Percentiles rank a stretch among this genome's conserved stretches.
phyloP scores from a whole-genome alignment of 305 asterid species.

The Fraxinus ornus region DNA sequence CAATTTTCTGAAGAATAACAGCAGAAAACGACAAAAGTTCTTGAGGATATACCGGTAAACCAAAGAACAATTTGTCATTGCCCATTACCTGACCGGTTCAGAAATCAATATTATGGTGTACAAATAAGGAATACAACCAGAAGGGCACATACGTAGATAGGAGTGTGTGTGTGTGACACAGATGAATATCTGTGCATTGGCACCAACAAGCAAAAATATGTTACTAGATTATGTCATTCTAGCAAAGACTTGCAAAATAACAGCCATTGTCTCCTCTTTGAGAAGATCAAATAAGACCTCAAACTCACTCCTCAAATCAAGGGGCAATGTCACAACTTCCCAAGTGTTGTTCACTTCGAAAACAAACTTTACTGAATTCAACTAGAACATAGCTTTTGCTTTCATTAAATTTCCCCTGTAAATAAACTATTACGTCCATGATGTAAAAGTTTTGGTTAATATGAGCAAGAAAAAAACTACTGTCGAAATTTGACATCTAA shows the following conservation, averaged over 20 bases:
- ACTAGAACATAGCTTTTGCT: background rate
- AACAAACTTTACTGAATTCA: background rate
- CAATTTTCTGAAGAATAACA: slow-evolving; percentile 45
- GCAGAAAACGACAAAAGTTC: slow-evolving; percentile 56
- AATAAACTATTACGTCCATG: background rate
- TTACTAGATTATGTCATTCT: background rate
- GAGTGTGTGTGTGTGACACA: background rate
- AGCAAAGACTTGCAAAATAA: background rate
- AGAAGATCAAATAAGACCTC: background rate
- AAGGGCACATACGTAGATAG: background rate
- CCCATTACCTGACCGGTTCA: slow-evolving; percentile 45
- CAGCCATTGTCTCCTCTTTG: background rate
- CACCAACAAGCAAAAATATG: background rate
- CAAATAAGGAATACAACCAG: slow-evolving; percentile 13
- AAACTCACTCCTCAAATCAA: background rate
- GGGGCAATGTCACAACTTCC: background rate
- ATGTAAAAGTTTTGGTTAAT: background rate
- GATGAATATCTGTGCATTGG: background rate
- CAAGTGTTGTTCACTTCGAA: background rate
- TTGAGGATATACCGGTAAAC: slow-evolving; percentile 47
- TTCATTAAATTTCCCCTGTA: background rate
- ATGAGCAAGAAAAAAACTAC: background rate
- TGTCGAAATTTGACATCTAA: background rate
- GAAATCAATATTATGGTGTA: background rate
- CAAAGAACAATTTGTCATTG: slow-evolving; percentile 48